These are phyloP conservation scores for Rutstroemia sp. DNA, from an alignment of 2,329 filamentous ascomycete genomes.

Conservation along the genomic window DNA sequence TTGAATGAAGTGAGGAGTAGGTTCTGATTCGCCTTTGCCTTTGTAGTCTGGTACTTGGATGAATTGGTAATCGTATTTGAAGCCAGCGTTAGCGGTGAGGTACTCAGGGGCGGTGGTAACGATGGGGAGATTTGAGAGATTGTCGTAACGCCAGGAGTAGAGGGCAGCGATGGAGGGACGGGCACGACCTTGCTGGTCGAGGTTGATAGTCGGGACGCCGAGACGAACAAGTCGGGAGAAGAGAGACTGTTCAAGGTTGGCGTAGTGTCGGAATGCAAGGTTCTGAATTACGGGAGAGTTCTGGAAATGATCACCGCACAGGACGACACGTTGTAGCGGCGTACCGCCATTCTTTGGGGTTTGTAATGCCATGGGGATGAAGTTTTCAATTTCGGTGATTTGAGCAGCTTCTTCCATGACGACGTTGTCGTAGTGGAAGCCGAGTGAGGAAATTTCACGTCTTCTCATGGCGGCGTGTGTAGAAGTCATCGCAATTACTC, in stretches of 20 bases:
- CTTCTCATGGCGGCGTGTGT: conserved; percentile 94
- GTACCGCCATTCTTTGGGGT: conserved; percentile 66
- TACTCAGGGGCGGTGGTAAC: conserved; percentile 67
- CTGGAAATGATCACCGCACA: conserved; percentile 93
- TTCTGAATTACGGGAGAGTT: conserved; percentile 96
- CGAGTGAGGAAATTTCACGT: conserved; percentile 82
- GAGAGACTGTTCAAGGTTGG: conserved; percentile 91
- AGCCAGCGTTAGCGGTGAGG: conserved; percentile 77
- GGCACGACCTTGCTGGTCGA: conserved; percentile 90
- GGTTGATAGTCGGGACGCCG: conserved; percentile 81
- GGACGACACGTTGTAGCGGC: conserved; percentile 76
- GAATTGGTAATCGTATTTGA: conserved; percentile 93
- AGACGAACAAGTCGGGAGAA: conserved; percentile 87
- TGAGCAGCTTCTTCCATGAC: conserved; percentile 98
- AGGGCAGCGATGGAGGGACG: conserved; percentile 80
- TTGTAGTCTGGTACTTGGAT: conserved; percentile 94
- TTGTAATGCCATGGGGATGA: conserved; percentile 91
- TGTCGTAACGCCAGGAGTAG: conserved; percentile 88
- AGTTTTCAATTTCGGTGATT: conserved; percentile 95
- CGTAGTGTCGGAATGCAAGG: conserved; percentile 86
- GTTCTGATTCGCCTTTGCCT: conserved; percentile 79
- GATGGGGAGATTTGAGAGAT: conserved; percentile 69
- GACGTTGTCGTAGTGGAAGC: conserved; percentile 96
- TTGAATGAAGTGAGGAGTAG: conserved; percentile 89
- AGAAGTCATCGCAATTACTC: conserved; percentile 97